A percentile compares a stretch with the other conserved stretches of the same genome.
Conservation (phyloP, 164 flowering plant species). For the Sedum album region DNA sequence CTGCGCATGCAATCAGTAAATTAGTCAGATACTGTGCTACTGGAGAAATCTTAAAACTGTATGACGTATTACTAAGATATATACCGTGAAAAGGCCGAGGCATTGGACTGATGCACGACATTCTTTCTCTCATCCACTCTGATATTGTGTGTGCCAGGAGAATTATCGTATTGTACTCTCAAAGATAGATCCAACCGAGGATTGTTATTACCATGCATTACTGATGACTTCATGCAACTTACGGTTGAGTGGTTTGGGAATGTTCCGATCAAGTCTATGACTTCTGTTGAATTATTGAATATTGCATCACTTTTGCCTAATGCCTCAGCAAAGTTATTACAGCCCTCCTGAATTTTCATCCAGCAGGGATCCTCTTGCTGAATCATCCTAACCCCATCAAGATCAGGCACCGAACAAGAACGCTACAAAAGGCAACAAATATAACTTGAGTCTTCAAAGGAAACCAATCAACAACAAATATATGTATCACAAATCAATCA, state of each 20-base stretch:
- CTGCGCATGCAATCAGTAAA: conserved; percentile 30
- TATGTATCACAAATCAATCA: no score
- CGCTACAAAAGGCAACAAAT: conserved; percentile 48
- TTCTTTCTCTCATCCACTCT: conserved; percentile 28
- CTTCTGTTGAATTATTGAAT: conserved; percentile 34
- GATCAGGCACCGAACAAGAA: conserved; percentile 71
- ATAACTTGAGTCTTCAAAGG: not conserved
- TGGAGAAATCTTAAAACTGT: no score
- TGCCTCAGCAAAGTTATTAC: conserved; percentile 16
- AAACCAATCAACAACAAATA: not conserved
- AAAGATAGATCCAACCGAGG: conserved; percentile 62
- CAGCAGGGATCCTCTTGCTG: conserved; percentile 12
- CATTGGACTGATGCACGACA: conserved; percentile 49
- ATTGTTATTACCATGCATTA: conserved; percentile 21
- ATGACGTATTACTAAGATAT: not conserved
- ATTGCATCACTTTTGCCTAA: conserved; percentile 15
- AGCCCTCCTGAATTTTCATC: conserved; percentile 14
- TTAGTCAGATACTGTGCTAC: not conserved
- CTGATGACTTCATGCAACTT: conserved; percentile 13
- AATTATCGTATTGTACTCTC: conserved; percentile 32
- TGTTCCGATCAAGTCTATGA: conserved; percentile 73
- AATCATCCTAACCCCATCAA: conserved; percentile 21
- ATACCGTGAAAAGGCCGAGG: conserved; percentile 83
- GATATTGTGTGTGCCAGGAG: no score
- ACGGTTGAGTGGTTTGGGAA: conserved; percentile 28